These are phyloP conservation scores for Acer yangbiense DNA, from an alignment of 345 rosid genomes.

Conservation along the genomic window DNA sequence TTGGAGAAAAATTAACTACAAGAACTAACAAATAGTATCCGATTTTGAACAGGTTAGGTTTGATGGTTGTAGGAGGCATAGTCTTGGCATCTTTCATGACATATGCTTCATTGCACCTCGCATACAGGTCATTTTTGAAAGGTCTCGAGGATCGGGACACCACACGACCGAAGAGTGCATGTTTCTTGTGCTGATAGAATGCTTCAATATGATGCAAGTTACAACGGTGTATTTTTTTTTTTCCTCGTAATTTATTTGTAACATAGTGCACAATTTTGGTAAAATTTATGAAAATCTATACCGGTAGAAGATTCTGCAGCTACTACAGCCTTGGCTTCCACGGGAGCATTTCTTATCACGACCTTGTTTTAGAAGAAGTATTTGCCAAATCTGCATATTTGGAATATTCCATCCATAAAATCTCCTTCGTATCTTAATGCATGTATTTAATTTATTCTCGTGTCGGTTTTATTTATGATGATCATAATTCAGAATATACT, in stretches of 20 bases:
- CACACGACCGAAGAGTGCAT: slow-evolving; percentile 43
- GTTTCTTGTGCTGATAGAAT: slow-evolving; percentile 47
- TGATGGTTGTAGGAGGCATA: slow-evolving; percentile 81
- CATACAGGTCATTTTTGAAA: slow-evolving; percentile 58
- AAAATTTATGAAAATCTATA: not conserved
- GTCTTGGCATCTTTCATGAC: slow-evolving; percentile 88
- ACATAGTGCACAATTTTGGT: slow-evolving; percentile 8
- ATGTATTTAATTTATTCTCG: too few relatives aligned
- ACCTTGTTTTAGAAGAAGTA: too few relatives aligned
- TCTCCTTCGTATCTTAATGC: too few relatives aligned
- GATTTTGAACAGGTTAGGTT: slow-evolving; percentile 61
- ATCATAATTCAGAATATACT: not conserved
- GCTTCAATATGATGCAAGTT: slow-evolving; percentile 27
- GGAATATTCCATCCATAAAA: too few relatives aligned
- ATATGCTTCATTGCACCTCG: slow-evolving; percentile 84
- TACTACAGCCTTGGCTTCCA: too few relatives aligned
- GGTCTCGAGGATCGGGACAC: slow-evolving; percentile 73
- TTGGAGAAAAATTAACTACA: not conserved
- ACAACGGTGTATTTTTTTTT: slow-evolving; percentile 11
- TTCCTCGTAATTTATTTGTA: slow-evolving; percentile 27
- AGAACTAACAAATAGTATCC: not conserved
- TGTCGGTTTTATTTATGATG: too few relatives aligned
- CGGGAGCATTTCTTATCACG: too few relatives aligned
- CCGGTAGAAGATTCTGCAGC: too few relatives aligned
- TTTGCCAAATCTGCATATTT: too few relatives aligned